Percentiles rank a stretch among this genome's conserved stretches.
These are phyloP conservation scores for Hagleromyces aurorensis DNA, from an alignment of 805 yeast species.

Conservation along the genomic window DNA sequence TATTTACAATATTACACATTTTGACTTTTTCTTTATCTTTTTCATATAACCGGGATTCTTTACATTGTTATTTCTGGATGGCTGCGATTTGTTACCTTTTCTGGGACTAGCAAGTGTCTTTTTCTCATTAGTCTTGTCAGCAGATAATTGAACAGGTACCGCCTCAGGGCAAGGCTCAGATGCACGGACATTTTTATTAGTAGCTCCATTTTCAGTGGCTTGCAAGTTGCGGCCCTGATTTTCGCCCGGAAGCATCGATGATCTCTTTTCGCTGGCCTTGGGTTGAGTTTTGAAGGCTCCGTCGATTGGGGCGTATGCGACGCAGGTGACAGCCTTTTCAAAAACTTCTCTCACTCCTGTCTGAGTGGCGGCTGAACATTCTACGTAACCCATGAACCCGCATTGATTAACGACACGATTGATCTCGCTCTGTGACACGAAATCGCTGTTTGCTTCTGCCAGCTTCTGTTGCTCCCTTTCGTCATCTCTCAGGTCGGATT, in stretches of 20 bases:
- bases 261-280: too few species aligned
- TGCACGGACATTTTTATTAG: too few species aligned
- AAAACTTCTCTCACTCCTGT: slow-evolving; percentile 79
- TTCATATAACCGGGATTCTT: slow-evolving; percentile 6
- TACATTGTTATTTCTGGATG: slow-evolving; percentile 1
- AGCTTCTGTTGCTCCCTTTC: slow-evolving; percentile 60
- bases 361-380: slow-evolving; percentile 88
- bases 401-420: slow-evolving; percentile 57
- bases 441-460: slow-evolving; percentile 48
- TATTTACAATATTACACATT: slow-evolving; percentile 19
- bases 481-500: slow-evolving; percentile 77
- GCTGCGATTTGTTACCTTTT: slow-evolving; percentile 4
- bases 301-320: slow-evolving; percentile 36
- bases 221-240: slow-evolving; percentile 1
- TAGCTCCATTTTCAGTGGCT: too few species aligned
- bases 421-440: slow-evolving; percentile 58
- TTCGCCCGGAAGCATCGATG: too few species aligned
- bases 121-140: slow-evolving; percentile 1
- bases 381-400: slow-evolving; percentile 67
- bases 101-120: not conserved
- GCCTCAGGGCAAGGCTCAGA: too few species aligned
- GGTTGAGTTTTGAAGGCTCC: too few species aligned
- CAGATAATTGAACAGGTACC: not conserved
- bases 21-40: slow-evolving; percentile 17
- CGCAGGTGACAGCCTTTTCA: slow-evolving; percentile 71